Conservation (phyloP, 345 rosid genomes). For the Hibiscus syriacus region DNA sequence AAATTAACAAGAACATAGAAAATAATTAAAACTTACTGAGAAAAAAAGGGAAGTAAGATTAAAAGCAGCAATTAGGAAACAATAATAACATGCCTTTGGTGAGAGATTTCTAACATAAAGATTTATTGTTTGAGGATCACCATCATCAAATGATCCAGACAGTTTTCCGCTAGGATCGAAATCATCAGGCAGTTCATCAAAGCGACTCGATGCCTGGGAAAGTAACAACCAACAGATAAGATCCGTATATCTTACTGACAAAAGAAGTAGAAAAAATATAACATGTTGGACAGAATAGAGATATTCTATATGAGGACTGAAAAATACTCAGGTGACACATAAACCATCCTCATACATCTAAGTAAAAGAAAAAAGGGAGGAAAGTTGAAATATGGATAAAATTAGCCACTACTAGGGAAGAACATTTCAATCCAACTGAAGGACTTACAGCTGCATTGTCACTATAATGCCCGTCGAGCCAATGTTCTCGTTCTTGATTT, state of each 20-base stretch:
- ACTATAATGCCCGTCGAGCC: constrained; percentile 63
- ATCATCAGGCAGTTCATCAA: constrained; percentile 96
- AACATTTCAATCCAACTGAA: not conserved
- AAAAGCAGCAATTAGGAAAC: not conserved
- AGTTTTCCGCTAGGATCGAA: constrained; percentile 97
- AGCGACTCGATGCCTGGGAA: constrained; percentile 84
- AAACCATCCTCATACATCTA: not conserved
- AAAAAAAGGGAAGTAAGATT: not conserved
- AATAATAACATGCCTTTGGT: constrained; percentile 51
- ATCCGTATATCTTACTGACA: constrained; percentile 1
- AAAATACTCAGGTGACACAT: not conserved
- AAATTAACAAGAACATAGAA: constrained; percentile 11
- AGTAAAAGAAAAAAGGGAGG: not conserved
- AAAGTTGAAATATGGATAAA: not conserved
- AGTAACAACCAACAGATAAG: constrained; percentile 18
- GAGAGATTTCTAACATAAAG: constrained; percentile 97
- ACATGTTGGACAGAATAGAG: not conserved
- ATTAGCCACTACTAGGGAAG: not conserved
- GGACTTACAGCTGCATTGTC: constrained; percentile 66
- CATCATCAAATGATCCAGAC: constrained; percentile 97
- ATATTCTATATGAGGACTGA: not conserved
- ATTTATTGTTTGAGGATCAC: constrained; percentile 98
- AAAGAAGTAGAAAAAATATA: not conserved
- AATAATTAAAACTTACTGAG: constrained; percentile 5
- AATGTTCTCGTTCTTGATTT: constrained; percentile 79